phyloP scores from a whole-genome alignment of 352 stramenopile genomes.

The Globisporangium mamillatum region DNA sequence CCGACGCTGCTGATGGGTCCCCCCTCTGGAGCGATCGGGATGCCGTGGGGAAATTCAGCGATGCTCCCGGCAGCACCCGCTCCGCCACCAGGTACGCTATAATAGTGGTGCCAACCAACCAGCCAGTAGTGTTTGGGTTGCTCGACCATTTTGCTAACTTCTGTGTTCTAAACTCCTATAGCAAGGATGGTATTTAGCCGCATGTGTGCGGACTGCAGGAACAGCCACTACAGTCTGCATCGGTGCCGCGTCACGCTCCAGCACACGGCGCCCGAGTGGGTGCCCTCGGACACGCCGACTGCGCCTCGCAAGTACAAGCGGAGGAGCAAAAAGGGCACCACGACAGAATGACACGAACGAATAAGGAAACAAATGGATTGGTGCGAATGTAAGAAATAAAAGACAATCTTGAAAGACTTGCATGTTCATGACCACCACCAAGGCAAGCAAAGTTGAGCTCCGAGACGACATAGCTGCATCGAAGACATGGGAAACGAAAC shows the following conservation, averaged over 20 bases:
- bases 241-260: slow-evolving; percentile 63
- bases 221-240: slow-evolving; percentile 62
- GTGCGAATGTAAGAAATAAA: no score
- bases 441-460: no score
- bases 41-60: slow-evolving; percentile 7
- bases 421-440: no score
- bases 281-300: slow-evolving; percentile 23
- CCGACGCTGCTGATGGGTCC: slow-evolving; percentile 24
- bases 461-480: no score
- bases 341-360: no score
- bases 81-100: slow-evolving; percentile 25
- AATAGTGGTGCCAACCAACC: not conserved
- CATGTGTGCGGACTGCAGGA: slow-evolving; percentile 69
- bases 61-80: slow-evolving; percentile 2
- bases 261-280: slow-evolving; percentile 72
- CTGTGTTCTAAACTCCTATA: slow-evolving; percentile 3
- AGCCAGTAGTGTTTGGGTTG: no score
- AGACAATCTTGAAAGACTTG: no score
- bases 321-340: slow-evolving; percentile 9
- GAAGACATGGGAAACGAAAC: no score
- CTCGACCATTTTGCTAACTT: no score
- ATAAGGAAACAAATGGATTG: no score
- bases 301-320: slow-evolving; percentile 22
- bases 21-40: slow-evolving; percentile 12
- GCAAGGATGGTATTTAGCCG: slow-evolving; percentile 41